These are phyloP conservation scores for Auricularia heimuer DNA, from an alignment of 768 basidiomycete genomes.

Conservation along the genomic window DNA sequence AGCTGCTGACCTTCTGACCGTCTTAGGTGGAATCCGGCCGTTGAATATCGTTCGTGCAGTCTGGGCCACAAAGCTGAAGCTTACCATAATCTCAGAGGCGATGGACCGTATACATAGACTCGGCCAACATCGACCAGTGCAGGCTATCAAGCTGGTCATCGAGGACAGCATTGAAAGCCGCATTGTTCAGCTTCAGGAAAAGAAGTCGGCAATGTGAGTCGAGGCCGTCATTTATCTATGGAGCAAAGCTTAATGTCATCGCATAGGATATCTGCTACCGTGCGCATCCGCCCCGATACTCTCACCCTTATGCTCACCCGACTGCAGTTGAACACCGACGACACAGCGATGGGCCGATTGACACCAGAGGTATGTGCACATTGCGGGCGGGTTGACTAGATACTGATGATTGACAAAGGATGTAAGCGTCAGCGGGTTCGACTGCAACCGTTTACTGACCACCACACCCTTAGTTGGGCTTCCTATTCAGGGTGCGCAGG, in stretches of 20 bases:
- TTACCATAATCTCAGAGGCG: constrained; percentile 46
- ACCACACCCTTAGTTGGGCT: constrained; percentile 32
- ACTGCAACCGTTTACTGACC: constrained; percentile 5
- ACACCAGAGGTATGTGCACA: constrained; percentile 49
- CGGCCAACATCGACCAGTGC: constrained; percentile 89
- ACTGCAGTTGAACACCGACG: constrained; percentile 53
- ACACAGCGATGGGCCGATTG: constrained; percentile 86
- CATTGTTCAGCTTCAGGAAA: constrained; percentile 94
- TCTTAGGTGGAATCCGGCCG: constrained; percentile 82
- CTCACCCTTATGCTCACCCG: constrained; percentile 18
- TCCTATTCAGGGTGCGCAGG: constrained; percentile 45
- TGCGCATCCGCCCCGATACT: constrained; percentile 4
- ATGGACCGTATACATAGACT: constrained; percentile 97
- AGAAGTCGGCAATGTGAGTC: constrained; percentile 88
- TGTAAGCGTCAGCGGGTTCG: constrained; percentile 15
- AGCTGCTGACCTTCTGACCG: background rate
- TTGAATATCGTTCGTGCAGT: constrained; percentile 26
- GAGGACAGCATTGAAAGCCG: constrained; percentile 96
- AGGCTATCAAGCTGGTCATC: constrained; percentile 86
- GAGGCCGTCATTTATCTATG: background rate
- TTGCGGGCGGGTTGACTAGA: constrained; percentile 37
- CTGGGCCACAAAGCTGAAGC: background rate
- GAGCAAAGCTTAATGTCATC: background rate
- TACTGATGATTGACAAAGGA: background rate
- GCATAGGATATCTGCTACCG: constrained; percentile 43